Base-by-base conservation (phyloP, 2,329 filamentous ascomycete species). In the Penicillium brevicompactum region DNA sequence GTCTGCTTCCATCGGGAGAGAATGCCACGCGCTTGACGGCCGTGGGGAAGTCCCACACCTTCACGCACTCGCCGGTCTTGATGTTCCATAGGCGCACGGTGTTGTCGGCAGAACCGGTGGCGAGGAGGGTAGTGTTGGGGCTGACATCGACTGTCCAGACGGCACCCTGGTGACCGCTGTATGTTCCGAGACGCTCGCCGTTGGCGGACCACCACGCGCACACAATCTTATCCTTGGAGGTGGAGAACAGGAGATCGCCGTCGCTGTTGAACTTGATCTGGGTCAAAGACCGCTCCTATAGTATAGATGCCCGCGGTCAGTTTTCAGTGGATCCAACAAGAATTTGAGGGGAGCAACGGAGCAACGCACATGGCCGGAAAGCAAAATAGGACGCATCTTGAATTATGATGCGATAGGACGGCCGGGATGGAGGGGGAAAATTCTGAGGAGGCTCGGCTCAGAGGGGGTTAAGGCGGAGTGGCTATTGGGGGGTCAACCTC, bases 101-200 rank as follows among this genome's bases (percentile, higher is more conserved):
- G 84, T 97, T 97, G 82, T 99, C 94, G 77, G 94, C 94, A 68
- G 92, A 94, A 70, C 94, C 94, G 59, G 91, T 95, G 72, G 93
- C 94, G 73, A 97, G 88, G 72, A 99, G 86, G 70, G 90, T 91
- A 62, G 89, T 90, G 70, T 92, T 92, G 63, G 93, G 92, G 80
- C 96, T 91, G 72, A 96, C 89, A 74, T 99, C 94, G 77, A 99
- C 90, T 60, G 94, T 97, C 94, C 94, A 99, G 81, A 99, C 90
- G 69, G 94, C 93, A 79, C 94, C 94, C 77, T 95, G 89, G 80
- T 99, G 94, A 76, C 94, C 94, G 74, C 91, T 88, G 82, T 97
- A 99, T 68, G 93, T 94, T 71, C 94, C 94, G 70, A 97, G 85
- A 70, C 94, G 90, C 83, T 99, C 94, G 80, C 94, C 94, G 78